phyloP scores from a whole-genome alignment of 495 filamentous ascomycete species.

The Glarea lozoyensis region DNA sequence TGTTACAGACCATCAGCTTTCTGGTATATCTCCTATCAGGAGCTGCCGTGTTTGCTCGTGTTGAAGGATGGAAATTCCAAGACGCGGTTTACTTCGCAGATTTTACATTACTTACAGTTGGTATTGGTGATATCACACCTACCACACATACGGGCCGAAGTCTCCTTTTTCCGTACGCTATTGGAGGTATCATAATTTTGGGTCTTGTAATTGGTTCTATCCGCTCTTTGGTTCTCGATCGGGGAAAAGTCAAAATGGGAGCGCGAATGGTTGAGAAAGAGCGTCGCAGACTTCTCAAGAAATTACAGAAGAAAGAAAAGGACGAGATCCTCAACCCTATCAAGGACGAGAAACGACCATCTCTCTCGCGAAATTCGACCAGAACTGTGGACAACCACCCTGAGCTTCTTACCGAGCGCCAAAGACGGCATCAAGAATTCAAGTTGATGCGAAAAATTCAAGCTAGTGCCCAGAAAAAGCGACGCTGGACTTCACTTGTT shows the following conservation, averaged over 20 bases:
- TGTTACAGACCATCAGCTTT: conserved; percentile 80
- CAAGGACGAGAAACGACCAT: conserved; percentile 15
- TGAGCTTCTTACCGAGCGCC: conserved; percentile 35
- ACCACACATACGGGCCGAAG: conserved; percentile 47
- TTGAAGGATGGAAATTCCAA: conserved; percentile 73
- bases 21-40: conserved; percentile 68
- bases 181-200: conserved; percentile 67
- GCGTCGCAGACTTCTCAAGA: conserved; percentile 43
- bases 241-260: conserved; percentile 59
- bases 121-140: conserved; percentile 63
- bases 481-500: conserved; percentile 59
- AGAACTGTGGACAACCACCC: conserved; percentile 3
- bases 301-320: conserved; percentile 37
- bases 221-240: conserved; percentile 67
- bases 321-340: conserved; percentile 37
- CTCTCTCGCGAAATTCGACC: conserved; percentile 7
- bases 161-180: conserved; percentile 69
- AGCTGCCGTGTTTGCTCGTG: conserved; percentile 55
- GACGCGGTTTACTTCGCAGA: conserved; percentile 80
- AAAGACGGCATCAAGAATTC: conserved; percentile 67
- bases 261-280: conserved; percentile 65
- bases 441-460: conserved; percentile 77
- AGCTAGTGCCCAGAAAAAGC: conserved; percentile 46
- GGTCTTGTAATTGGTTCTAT: conserved; percentile 83
- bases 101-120: conserved; percentile 77